Base-by-base conservation (phyloP, 768 basidiomycete species). In the Phlebiopsis flavidoalba region DNA sequence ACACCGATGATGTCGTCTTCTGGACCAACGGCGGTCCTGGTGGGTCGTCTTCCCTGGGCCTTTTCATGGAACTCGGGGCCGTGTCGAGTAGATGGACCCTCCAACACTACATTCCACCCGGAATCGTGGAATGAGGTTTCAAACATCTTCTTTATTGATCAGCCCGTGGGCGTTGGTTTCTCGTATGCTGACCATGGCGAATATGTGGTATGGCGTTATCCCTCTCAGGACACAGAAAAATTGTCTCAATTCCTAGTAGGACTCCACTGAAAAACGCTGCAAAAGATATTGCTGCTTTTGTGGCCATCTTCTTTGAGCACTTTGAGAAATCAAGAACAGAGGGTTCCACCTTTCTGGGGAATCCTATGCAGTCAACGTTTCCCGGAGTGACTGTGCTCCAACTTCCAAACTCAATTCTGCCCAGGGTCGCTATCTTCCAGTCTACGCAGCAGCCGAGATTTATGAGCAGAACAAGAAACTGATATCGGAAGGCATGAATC, bases 221-320 rank as follows among this genome's bases (percentile, higher is more conserved):
- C 17, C 6, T 47, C 3, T 57, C 19, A 2, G 1, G 5, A 15
- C 5, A 14, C 8, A n/a, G 0, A 47, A 17, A 83, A 22, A 19
- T 19, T 8, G 8, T 8, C 15, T 19, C 15, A 40, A 1, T 1
- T 22, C 2, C n/a, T 3, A n/a, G 19, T 11, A 83, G 84, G 75
- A 78, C 48, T 86, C 80, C 4, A 82, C 86, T 0, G 85, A 87
- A 66, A 82, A 86, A 50, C n/a, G 88, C 85, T 6, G 84, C 86
- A 0, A 76, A 79, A 59, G 87, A 89, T 65, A 81, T 89, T 5
- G 86, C 87, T 0, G 80, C 83, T 0, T 89, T 90, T 61, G 75
- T 88, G 0, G 74, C 80, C 3, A 81, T 89, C 56, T 89, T 89
- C 72, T 89, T 89, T 50, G 86, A 89, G 62, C 77, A 83, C 59